Conservation (phyloP, 1,284 basidiomycete genomes). For the Ustilago lituana region DNA sequence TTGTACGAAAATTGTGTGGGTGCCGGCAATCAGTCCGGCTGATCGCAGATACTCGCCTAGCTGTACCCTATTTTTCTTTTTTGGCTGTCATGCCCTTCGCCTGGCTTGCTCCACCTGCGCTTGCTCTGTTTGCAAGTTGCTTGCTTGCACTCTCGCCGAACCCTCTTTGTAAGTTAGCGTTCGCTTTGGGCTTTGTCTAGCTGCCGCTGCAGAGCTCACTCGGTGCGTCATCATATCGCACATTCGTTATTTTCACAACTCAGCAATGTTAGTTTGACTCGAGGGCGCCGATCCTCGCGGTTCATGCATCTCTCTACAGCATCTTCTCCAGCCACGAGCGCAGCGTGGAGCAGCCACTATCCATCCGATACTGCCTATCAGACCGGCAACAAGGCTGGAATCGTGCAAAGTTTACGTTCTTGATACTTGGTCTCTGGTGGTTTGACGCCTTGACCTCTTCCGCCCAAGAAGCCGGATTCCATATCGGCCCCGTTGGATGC, state of each 20-base stretch:
- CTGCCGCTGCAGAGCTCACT: neutral
- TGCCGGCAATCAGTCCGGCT: slow-evolving; percentile 37
- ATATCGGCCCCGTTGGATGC: too few relatives aligned
- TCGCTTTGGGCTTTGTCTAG: neutral
- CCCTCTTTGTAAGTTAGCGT: neutral
- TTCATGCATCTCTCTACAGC: too few relatives aligned
- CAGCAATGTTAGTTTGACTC: too few relatives aligned
- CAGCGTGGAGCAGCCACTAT: too few relatives aligned
- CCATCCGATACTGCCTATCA: slow-evolving; percentile 31
- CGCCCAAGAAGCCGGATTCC: slow-evolving; percentile 23
- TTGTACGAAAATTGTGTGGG: neutral
- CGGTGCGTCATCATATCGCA: slow-evolving; percentile 10
- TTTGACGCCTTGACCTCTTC: neutral
- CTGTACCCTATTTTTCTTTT: neutral
- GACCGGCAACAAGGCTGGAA: slow-evolving; percentile 40
- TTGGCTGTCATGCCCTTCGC: neutral
- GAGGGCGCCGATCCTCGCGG: too few relatives aligned
- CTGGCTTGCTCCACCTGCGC: neutral
- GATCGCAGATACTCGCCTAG: neutral
- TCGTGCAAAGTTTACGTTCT: too few relatives aligned
- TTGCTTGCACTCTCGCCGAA: neutral
- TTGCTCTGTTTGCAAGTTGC: too few relatives aligned
- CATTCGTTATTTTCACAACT: too few relatives aligned
- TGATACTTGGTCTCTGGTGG: too few relatives aligned
- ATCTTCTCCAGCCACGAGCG: too few relatives aligned